Evolutionary conservation across 176 grass and related monocot genomes (phyloP), one percentile per base, ranked within the genome.

Genomic region (Ensete ventricosum): DNA sequence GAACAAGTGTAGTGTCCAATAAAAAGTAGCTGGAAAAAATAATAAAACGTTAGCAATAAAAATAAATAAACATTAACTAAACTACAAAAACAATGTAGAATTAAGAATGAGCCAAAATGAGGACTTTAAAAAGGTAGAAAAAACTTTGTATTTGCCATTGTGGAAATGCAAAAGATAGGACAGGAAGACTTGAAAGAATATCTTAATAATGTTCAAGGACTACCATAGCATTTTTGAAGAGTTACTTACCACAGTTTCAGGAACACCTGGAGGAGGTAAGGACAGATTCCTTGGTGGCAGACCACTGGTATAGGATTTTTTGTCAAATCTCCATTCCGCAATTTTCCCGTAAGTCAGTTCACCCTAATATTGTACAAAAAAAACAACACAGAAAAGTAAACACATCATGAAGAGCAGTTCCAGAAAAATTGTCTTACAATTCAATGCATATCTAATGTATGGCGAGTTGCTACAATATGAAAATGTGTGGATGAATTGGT

Each of bases 271-370:
- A 85, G 96, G 96, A 11, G 96, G 91, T 29, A 91, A 82, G 11
- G 88, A 68, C 70, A 99, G 86, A 85, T 99, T 99, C 81, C 86
- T 99, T 72, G 96, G 91, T 74, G 88, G 91, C 51, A 86, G 86
- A 75, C 82, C 88, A 65, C 62, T 85, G 75, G 95, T 81, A 80
- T 91, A 91, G 29, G 91, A 83, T 91, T 91, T 91, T 85, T 93
- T 97, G 85, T 97, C 90, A 83, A 97, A 97, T 63, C 88, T 86
- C 94, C 90, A 97, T 81, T 90, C 90, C 75, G 90, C 94, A 87
- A 97, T 81, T 93, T 85, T 93, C 1, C 90, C 94, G 8, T 97
- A 94, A 63, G 88, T 95, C 82, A 89, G 81, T 79, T 95, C 81
- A 82, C 91, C 96, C 91, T 99, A 73, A 25, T 2, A 76, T 34